Evolutionary conservation across 2,329 filamentous ascomycete species (phyloP), one percentile per base, ranked within the genome.

Genomic region (Claviceps sorghi): DNA sequence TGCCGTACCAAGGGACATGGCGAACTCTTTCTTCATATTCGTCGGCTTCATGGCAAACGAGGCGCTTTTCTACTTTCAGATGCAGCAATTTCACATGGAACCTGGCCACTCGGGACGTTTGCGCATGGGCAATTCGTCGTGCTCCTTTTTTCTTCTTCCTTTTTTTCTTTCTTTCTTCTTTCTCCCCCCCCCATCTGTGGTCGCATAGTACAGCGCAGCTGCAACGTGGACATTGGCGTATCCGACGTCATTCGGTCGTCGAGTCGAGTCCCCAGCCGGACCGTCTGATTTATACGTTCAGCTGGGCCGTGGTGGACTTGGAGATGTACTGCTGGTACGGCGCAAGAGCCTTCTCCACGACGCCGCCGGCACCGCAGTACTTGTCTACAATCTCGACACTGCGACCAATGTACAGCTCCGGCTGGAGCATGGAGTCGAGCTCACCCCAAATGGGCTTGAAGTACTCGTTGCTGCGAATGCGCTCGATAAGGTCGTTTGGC

Each of bases 401-500:
- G 48, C 74, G 72, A 41, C 73, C 73, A 17, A 64, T 68, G 59
- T 72, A 77, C 45, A 77, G 66, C 60, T 75, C 75, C 1, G 85
- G 74, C 56, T 84, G 76, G 48, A 90, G 69, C 68, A 90, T 76
- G 43, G 65, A 68, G 57, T 88, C 84, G 32, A 90, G 70, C 57
- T 90, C 83, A 48, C 62, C 73, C 72, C 79, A 79, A 56, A 91
- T 80, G 1, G 84, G 77, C 64, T 76, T 73, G 72, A 95, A 95
- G 73, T 86, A 95, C 44, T 80, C 72, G 43, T 76, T 83, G 50
- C 69, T 73, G 64, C 79, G 80, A 64, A 96, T 89, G 15, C 89
- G 74, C 56, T 87, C 81, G 15, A 95, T 80, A 2, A 95, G 74
- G 64, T 95, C 88, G 62, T 95, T 95, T 51, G 79, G 71, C 59